phyloP scores from a whole-genome alignment of 305 asterid species.

The Withania somnifera region DNA sequence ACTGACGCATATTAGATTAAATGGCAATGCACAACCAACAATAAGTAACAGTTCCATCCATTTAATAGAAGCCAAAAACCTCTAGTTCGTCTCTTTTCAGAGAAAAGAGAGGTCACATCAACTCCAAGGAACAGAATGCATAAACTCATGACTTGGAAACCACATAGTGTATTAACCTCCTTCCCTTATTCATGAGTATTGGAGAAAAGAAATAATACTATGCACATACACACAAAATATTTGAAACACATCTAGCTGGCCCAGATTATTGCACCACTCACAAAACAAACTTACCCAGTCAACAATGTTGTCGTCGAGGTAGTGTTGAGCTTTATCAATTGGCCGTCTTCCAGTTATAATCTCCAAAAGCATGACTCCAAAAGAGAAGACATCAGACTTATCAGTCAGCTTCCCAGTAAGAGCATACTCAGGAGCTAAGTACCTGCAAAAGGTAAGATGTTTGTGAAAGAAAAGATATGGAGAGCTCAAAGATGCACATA shows the following conservation, averaged over 20 bases:
- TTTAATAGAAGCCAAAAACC: background rate
- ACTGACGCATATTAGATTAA: background rate
- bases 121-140: background rate
- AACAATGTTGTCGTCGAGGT: constrained; percentile 75
- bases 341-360: constrained; percentile 85
- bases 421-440: constrained; percentile 94
- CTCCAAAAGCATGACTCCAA: constrained; percentile 89
- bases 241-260: background rate
- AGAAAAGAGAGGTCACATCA: background rate
- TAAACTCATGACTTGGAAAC: background rate
- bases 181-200: background rate
- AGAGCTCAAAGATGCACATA: background rate
- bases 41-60: background rate
- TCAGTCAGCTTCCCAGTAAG: constrained; percentile 84
- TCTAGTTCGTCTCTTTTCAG: background rate
- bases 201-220: background rate
- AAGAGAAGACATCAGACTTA: constrained; percentile 83
- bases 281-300: constrained; percentile 62
- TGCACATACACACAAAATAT: background rate
- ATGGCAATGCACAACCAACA: background rate
- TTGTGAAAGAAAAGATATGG: background rate
- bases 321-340: constrained; percentile 66
- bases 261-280: background rate
- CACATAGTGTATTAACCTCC: background rate
- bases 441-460: constrained; percentile 33